Conservation (phyloP, 2,329 filamentous ascomycete genomes). For the Hypoxylon sp. region DNA sequence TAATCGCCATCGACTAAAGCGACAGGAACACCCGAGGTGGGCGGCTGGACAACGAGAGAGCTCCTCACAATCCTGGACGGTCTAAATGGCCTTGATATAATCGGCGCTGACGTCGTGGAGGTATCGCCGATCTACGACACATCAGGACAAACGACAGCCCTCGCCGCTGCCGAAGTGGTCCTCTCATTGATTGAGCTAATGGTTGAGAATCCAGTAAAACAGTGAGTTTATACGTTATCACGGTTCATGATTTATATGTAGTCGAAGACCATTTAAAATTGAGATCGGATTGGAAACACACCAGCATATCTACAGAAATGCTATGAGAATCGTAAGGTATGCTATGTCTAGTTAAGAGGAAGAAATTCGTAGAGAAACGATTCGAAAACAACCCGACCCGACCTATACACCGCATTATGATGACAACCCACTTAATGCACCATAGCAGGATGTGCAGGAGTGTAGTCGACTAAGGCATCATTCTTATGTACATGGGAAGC, state of each 20-base stretch:
- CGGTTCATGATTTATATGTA: background rate
- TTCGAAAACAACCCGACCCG: constrained; percentile 30
- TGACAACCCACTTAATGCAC: constrained; percentile 40
- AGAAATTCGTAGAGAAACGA: constrained; percentile 32
- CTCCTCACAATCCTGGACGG: constrained; percentile 81
- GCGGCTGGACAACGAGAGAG: constrained; percentile 85
- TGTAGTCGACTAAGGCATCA: constrained; percentile 22
- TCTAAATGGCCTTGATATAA: constrained; percentile 78
- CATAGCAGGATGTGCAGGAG: constrained; percentile 16
- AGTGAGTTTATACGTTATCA: constrained; percentile 7
- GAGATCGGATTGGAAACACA: constrained; percentile 31
- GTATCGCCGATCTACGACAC: constrained; percentile 84
- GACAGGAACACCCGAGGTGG: constrained; percentile 83
- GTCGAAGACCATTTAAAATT: constrained; percentile 3
- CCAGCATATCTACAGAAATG: constrained; percentile 34
- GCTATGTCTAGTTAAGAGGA: constrained; percentile 35
- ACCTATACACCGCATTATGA: constrained; percentile 49
- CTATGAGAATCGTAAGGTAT: constrained; percentile 29
- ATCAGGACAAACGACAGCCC: constrained; percentile 77
- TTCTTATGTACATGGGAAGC: constrained; percentile 43
- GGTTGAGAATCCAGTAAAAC: constrained; percentile 61
- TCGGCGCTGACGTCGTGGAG: constrained; percentile 86
- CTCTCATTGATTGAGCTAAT: constrained; percentile 79
- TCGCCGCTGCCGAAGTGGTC: constrained; percentile 80
- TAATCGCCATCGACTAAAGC: constrained; percentile 56